A percentile compares a stretch with the other conserved stretches of the same genome.
Evolutionary conservation across 148 eudicot genomes (phyloP).

Genomic region (Diospyros kaki): DNA sequence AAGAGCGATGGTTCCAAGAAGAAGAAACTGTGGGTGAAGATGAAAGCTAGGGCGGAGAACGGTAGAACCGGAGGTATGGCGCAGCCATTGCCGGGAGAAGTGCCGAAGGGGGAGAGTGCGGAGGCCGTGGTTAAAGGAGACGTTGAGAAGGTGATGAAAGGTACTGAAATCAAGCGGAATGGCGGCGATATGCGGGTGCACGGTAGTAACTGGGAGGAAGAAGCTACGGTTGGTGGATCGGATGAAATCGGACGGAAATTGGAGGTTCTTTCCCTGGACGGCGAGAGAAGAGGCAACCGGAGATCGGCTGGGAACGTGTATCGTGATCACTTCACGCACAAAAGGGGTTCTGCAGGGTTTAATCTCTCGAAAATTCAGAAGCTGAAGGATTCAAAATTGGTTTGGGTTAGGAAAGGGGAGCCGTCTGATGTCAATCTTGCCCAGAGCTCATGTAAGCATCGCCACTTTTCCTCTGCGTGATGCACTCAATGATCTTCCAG

Average conservation of each 20-base stretch:
- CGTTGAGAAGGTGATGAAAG: neutral
- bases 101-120: neutral
- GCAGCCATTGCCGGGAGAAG: neutral
- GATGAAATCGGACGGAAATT: constrained; percentile 9
- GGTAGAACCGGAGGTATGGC: neutral
- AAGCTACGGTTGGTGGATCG: neutral
- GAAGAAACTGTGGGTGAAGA: neutral
- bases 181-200: neutral
- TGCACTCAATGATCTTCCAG: neutral
- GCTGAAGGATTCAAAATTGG: constrained; percentile 16
- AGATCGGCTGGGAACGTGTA: neutral
- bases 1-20: neutral
- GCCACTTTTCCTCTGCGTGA: neutral
- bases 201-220: neutral
- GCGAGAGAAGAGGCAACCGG: neutral
- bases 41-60: neutral
- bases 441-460: neutral
- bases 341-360: neutral
- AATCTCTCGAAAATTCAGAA: neutral
- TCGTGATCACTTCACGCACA: neutral
- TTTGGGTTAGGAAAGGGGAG: constrained; percentile 32
- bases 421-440: constrained; percentile 11
- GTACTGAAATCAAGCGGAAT: neutral
- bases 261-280: constrained; percentile 11
- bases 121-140: neutral